A percentile compares a stretch with the other conserved stretches of the same genome.
Evolutionary conservation across 192 early-diverging fungal species (phyloP).

Genomic region (Mortierella claussenii): DNA sequence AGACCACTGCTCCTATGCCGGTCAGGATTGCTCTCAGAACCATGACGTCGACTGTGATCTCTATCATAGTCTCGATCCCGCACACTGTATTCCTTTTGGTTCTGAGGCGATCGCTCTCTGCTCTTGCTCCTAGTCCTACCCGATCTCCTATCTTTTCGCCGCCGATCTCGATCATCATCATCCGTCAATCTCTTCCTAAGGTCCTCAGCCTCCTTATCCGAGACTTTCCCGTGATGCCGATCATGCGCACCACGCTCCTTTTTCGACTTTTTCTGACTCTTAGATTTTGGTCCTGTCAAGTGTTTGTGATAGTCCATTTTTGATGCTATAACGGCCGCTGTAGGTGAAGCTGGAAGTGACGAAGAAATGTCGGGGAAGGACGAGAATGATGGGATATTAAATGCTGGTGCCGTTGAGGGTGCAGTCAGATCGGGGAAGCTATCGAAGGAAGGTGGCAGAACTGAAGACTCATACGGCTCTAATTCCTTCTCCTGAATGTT

Average conservation of each 20-base stretch:
- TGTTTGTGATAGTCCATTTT: too few species aligned
- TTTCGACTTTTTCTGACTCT: constrained; percentile 8
- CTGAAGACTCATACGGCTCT: too few species aligned
- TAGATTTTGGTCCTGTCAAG: background rate
- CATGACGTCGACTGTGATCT: background rate
- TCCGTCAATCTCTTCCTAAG: background rate
- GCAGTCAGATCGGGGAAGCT: constrained; percentile 33
- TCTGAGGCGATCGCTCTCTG: background rate
- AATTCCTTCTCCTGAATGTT: too few species aligned
- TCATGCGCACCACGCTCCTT: constrained; percentile 2
- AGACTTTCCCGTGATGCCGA: background rate
- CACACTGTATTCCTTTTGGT: background rate
- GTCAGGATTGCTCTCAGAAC: too few species aligned
- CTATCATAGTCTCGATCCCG: constrained; percentile 5
- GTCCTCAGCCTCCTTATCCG: background rate
- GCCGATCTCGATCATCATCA: constrained; percentile 19
- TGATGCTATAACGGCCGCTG: too few species aligned
- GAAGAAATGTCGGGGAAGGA: constrained; percentile 36
- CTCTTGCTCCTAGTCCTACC: constrained; percentile 13
- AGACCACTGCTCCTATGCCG: background rate
- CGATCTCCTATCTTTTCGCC: constrained; percentile 9
- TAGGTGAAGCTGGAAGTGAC: background rate
- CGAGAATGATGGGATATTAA: constrained; percentile 14
- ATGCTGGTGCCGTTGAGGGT: constrained; percentile 8
- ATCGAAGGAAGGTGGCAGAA: constrained; percentile 39